A percentile compares a stretch with the other conserved stretches of the same genome.
Evolutionary conservation across 768 basidiomycete genomes (phyloP).

Genomic region (Pisolithus microcarpus): DNA sequence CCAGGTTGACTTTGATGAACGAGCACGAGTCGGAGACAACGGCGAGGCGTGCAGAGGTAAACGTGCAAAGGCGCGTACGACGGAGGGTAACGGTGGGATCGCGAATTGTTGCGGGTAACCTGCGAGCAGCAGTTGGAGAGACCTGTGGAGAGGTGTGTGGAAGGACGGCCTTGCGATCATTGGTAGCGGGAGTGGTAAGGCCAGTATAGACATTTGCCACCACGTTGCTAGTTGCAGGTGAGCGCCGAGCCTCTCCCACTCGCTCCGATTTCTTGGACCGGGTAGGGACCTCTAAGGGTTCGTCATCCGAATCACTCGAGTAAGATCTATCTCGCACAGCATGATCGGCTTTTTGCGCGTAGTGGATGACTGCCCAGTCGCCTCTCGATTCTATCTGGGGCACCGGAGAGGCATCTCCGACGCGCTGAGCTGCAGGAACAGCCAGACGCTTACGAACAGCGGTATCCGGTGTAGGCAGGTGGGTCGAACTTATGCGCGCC

Average conservation of each 20-base stretch:
- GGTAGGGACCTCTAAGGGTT: neutral
- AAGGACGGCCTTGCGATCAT: constrained; percentile 4
- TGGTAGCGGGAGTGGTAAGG: constrained; percentile 14
- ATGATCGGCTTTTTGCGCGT: neutral
- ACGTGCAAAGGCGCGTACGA: no score
- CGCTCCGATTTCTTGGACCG: neutral
- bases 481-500: neutral
- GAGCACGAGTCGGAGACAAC: neutral
- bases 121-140: constrained; percentile 1
- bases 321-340: constrained; percentile 1
- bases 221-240: neutral
- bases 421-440: neutral
- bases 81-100: no score
- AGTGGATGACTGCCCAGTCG: neutral
- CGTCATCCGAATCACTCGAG: neutral
- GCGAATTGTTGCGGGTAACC: no score
- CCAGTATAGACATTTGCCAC: neutral
- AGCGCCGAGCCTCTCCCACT: neutral
- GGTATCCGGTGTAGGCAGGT: constrained; percentile 18
- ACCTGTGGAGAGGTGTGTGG: neutral
- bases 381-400: neutral
- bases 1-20: neutral
- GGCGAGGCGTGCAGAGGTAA: no score
- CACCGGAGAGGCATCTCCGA: neutral
- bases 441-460: constrained; percentile 12